These are phyloP conservation scores for Globisporangium takayamanum DNA, from an alignment of 352 stramenopile species.

Conservation along the genomic window DNA sequence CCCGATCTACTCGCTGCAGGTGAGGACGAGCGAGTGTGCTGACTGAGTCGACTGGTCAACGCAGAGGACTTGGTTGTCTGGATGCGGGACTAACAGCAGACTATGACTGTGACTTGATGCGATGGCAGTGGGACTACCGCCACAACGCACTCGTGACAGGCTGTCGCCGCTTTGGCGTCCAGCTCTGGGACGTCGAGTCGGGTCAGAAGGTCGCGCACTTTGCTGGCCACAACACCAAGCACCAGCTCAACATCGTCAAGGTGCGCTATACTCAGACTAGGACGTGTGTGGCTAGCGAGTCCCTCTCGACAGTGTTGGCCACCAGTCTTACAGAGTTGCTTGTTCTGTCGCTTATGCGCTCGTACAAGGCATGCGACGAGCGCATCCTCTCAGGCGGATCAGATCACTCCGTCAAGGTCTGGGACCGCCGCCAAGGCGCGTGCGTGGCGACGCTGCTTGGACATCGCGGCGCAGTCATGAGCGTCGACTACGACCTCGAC, in stretches of 20 bases:
- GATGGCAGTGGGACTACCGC: slow-evolving; percentile 15
- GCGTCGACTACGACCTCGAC: slow-evolving; percentile 21
- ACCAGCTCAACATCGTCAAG: slow-evolving; percentile 26
- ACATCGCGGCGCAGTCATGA: slow-evolving; percentile 24
- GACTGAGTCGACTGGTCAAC: too few species aligned
- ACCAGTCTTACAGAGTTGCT: neutral
- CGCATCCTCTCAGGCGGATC: slow-evolving; percentile 19
- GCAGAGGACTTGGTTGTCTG: too few species aligned
- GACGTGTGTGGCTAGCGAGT: neutral
- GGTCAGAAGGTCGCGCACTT: slow-evolving; percentile 17
- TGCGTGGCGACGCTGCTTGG: slow-evolving; percentile 14
- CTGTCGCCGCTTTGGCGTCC: slow-evolving; percentile 18
- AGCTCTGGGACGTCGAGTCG: slow-evolving; percentile 21
- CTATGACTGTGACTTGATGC: neutral
- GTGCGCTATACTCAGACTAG: neutral
- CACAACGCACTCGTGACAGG: slow-evolving; percentile 16
- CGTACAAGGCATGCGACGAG: slow-evolving; percentile 9
- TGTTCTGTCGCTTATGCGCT: neutral
- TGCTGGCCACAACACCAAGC: slow-evolving; percentile 17
- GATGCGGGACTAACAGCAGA: neutral
- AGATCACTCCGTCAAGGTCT: slow-evolving; percentile 23
- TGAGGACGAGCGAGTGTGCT: neutral
- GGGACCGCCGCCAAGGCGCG: slow-evolving; percentile 20
- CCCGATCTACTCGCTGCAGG: slow-evolving; percentile 25
- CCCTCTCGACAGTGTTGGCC: neutral